Evolutionary conservation across 2,329 filamentous ascomycete genomes (phyloP).

Genomic region (Stemphylium beticola): DNA sequence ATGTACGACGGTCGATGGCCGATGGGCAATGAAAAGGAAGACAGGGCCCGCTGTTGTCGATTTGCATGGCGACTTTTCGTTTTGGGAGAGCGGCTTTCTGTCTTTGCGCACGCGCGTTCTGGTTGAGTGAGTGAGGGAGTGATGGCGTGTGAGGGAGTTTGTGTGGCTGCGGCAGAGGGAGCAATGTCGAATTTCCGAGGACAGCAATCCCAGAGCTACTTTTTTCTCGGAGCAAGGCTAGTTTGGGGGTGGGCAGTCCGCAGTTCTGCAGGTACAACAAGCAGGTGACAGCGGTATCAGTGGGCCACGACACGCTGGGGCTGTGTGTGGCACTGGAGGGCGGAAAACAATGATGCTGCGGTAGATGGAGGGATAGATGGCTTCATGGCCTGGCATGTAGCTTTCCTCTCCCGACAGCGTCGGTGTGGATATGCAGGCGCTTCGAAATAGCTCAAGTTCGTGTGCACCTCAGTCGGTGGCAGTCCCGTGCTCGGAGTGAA

Average conservation of each 20-base stretch:
- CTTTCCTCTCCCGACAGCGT: too few species aligned
- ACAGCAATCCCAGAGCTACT: background rate
- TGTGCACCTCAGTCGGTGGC: constrained; percentile 3
- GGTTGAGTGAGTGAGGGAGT: background rate
- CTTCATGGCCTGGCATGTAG: background rate
- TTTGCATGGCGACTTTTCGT: background rate
- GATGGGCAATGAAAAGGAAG: too few species aligned
- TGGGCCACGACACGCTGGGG: background rate
- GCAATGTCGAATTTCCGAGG: constrained; percentile 11
- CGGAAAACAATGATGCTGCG: background rate
- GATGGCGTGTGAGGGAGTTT: too few species aligned
- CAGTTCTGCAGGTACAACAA: constrained; percentile 16
- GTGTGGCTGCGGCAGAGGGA: too few species aligned
- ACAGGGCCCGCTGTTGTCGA: background rate
- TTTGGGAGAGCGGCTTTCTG: background rate
- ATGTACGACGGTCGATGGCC: background rate
- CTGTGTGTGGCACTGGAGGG: background rate
- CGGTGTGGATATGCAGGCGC: background rate
- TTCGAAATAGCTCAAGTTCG: background rate
- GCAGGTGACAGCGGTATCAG: constrained; percentile 1
- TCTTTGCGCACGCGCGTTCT: constrained; percentile 6
- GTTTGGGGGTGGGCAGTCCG: constrained; percentile 11
- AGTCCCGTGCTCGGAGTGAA: constrained; percentile 15
- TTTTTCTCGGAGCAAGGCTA: constrained; percentile 13
- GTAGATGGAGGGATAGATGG: background rate